Evolutionary conservation across 805 yeast genomes (phyloP), one percentile per base, ranked within the genome.

Genomic region (Candida easanensis): DNA sequence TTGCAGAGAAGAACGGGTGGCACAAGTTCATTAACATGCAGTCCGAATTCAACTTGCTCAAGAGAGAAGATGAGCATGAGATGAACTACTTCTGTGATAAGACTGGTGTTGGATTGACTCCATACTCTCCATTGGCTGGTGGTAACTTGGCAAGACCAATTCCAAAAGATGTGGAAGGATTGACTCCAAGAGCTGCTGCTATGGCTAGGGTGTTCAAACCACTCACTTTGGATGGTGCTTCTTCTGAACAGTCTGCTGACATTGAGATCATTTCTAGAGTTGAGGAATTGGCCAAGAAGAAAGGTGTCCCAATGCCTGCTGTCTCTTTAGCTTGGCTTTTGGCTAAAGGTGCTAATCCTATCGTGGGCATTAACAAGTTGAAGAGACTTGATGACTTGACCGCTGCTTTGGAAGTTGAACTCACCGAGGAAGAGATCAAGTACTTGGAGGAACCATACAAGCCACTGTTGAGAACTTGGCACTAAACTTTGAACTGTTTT

Each of bases 21-120:
- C 65, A 65, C 50, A 77, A 78, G 59, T 81, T 81, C 51, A 68
- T 80, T 38, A 66, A 76, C 26, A 73, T 79, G 75, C 87, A 82
- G 61, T 71, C 76, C 47, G 71, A 64, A 55, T 77, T 79, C 61
- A 78, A 75, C 36, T 63, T 80, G 45, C 48, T 80, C 4, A 65
- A 74, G 50, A 66, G 87, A 15, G 84, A 79, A 53, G 85, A 80
- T 49, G 87, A 80, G 56, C 61, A 78, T 16, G 87, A 81, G 57
- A 63, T 81, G 73, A 74, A 71, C 50, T 77, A 76, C 35, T 82
- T 65, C 60, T 77, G 82, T 49, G 61, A 72, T 20, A 64, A 64
- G 37, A 72, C 73, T 14, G 74, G 74, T 17, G 74, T 82, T 33
- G 83, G 80, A 1, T 41, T 79, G 26, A 74, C 78, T 46, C 85